Base-by-base conservation (phyloP, 306 rosid genomes). In the Ammopiptanthus mongolicus region DNA sequence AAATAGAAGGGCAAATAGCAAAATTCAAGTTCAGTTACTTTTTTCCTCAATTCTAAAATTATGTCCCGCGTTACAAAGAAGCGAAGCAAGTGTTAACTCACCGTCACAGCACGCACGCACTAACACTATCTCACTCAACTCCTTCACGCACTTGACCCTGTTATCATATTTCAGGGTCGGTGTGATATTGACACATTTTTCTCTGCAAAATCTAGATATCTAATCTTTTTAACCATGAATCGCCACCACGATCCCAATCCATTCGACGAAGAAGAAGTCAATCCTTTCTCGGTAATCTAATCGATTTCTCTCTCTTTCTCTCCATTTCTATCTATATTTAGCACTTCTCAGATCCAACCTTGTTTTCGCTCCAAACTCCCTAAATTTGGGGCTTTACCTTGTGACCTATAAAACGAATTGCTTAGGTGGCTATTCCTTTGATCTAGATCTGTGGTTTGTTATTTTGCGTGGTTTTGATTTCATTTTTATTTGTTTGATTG, bases 241-340 rank as follows among this genome's bases (percentile, higher is more conserved):
- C 96, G 92, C 75, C 86, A 85, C 83, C 88, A 83, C 78, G 97
- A 95, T 74, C 97, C 98, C 78, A 95, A 95, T 74, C 98, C 98
- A 0, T 95, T 95, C 34, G 98, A 95, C 0, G 97, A 95, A 80
- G 95, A 88, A 71, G 95, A 82, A 84, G 96, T 90, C 82, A 95
- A 91, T 88, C 98, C 98, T 0, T 95, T 91, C 33, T 95, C 97
- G 97, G 98, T 95, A 88, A 80, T 67, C 1, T 52, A 50, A 21
- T 69, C 64, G 2, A 25, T 25, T 21, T 8, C 1, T 14, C 28
- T 2, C 34, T 41, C 69, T n/a, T n/a, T 21, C 31, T 17, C 9
- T 56, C 48, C 5, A 28, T 61, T 5, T 69, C 60, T 68, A 29
- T 33, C 31, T 41, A 52, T 80, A 31, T 69, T 72, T 73, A 62